Evolutionary conservation across 2,329 filamentous ascomycete species (phyloP), one percentile per base, ranked within the genome.

Genomic region (Neofusicoccum cordaticola): DNA sequence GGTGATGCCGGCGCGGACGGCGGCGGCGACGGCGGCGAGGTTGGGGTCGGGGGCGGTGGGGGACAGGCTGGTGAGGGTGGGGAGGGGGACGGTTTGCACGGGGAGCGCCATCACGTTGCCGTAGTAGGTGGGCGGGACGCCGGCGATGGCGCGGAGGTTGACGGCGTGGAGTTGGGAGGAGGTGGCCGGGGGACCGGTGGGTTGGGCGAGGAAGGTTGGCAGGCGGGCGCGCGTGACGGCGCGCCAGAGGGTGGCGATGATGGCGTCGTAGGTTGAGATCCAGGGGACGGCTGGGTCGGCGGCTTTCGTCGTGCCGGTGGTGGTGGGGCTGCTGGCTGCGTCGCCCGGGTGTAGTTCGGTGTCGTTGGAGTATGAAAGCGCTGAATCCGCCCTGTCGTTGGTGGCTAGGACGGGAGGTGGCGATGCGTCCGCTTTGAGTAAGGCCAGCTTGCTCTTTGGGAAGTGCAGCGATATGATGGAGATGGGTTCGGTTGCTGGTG

Each of bases 211-310:
- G 47, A 50, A 31, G 2, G 71, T 58, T 1, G 66, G 66, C 7
- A 68, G 17, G 48, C 70, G 69, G 47, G 71, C 69, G 2, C 67
- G 68, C 8, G 67, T 68, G 6, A 70, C 65, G 22, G 64, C 64
- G 27, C 66, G 67, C 71, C 71, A 72, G 37, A 72, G 58, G n/a
- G 70, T 39, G 1, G 67, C 69, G 22, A 72, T 65, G 15, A 72
- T 67, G 39, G 69, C 67, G 57, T 73, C 71, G 64, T 72, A 73
- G 2, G 69, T 72, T 15, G 71, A 72, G 27, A 50, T 67, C 68
- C 71, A 13, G 44, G 51, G 17, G 57, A 60, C 22, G 22, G 22
- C 22, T 22, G 22, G 22, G 2, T 3, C 31, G 7, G 61, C 22
- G 15, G 37, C 42, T 19, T 50, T 47, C 6, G 65, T 63, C n/a